These are phyloP conservation scores for Iberis amara DNA, from an alignment of 441 rosid species.

Conservation along the genomic window DNA sequence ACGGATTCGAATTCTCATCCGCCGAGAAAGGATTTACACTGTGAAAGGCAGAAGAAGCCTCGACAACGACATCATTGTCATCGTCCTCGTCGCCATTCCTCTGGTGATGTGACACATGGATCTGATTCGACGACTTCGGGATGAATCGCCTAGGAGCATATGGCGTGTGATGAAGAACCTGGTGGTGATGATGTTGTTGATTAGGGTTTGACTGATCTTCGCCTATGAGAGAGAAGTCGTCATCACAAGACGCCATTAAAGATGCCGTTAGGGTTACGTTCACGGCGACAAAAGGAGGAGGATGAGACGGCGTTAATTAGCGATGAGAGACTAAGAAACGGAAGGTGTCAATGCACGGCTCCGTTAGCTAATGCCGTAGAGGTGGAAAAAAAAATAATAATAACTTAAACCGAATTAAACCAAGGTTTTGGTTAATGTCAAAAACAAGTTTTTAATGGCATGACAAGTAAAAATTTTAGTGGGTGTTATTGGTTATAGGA, in stretches of 20 bases:
- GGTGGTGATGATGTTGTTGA: conserved; percentile 37
- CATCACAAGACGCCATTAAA: conserved; percentile 66
- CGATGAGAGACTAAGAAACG: neutral
- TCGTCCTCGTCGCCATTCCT: conserved; percentile 35
- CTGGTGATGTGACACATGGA: conserved; percentile 31
- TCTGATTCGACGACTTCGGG: conserved; percentile 35
- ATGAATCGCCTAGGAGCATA: conserved; percentile 43
- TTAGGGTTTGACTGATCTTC: conserved; percentile 48
- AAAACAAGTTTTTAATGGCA: too few species aligned
- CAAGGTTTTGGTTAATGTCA: neutral
- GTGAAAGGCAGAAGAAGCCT: conserved; percentile 44
- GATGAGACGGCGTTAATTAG: neutral
- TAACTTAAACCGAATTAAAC: conserved; percentile 13
- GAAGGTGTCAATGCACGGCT: conserved; percentile 23
- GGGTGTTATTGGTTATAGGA: too few species aligned
- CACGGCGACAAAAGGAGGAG: conserved; percentile 16
- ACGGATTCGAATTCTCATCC: conserved; percentile 35
- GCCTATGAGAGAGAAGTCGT: conserved; percentile 60
- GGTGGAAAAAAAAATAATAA: conserved; percentile 11
- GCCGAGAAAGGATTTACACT: conserved; percentile 38
- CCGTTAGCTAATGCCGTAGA: conserved; percentile 41
- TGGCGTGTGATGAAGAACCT: conserved; percentile 36
- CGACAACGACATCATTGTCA: conserved; percentile 41
- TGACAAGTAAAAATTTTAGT: too few species aligned
- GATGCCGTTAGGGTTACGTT: conserved; percentile 46